Percentiles rank a stretch among this genome's conserved stretches.
Evolutionary conservation across 108 stramenopile genomes (phyloP).

Genomic region (Cylindrotheca fusiformis): DNA sequence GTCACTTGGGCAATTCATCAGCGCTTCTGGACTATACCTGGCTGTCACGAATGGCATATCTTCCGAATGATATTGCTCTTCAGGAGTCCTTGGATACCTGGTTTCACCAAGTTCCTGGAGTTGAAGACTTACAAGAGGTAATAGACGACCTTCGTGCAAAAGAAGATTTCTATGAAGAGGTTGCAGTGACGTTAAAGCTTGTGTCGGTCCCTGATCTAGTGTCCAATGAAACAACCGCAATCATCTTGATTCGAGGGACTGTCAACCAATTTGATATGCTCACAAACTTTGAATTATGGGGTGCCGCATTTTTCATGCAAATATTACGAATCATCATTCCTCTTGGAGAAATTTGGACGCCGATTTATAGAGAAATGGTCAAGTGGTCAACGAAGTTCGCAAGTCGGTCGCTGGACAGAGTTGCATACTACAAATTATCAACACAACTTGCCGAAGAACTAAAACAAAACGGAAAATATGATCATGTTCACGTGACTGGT

Average conservation of each 20-base stretch:
- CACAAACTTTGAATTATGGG: conserved; percentile 58
- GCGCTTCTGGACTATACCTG: conserved; percentile 41
- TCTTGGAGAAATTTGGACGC: conserved; percentile 47
- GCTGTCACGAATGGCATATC: conserved; percentile 30
- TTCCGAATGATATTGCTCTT: conserved; percentile 30
- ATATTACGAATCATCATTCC: conserved; percentile 36
- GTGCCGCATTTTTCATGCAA: conserved; percentile 43
- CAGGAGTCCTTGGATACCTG: conserved; percentile 26
- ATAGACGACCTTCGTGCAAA: conserved; percentile 28
- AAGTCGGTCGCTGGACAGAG: conserved; percentile 20
- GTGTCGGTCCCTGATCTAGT: conserved; percentile 23
- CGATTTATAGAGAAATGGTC: conserved; percentile 36
- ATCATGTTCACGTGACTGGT: conserved; percentile 23
- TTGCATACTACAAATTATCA: conserved; percentile 26
- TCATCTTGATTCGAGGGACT: conserved; percentile 59
- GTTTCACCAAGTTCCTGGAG: conserved; percentile 40
- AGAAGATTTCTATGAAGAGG: background rate
- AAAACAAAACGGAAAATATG: conserved; percentile 8
- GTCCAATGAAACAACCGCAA: conserved; percentile 7
- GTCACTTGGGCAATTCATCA: conserved; percentile 7
- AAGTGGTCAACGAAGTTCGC: conserved; percentile 17
- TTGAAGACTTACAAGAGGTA: conserved; percentile 45
- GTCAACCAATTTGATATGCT: conserved; percentile 48
- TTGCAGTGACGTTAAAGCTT: conserved; percentile 47
- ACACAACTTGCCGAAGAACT: conserved; percentile 12